Base-by-base conservation (phyloP, 139 green algal species). In the Zygnema cylindricum region DNA sequence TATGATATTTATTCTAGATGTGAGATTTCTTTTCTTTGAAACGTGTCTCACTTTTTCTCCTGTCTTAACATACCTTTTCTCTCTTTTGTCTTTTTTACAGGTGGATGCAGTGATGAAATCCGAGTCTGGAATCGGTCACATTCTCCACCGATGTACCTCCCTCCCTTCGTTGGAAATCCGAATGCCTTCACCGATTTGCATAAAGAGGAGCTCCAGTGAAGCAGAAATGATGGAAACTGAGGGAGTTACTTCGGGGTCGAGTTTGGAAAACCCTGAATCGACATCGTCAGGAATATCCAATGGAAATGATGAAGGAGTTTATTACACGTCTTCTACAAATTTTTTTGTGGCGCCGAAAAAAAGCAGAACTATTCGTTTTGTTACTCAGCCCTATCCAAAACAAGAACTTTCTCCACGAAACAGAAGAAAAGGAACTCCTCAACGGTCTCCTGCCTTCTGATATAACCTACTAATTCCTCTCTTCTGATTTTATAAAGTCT, bases 81-180 rank as follows among this genome's bases (percentile, higher is more conserved):
- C 38, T 40, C 43, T 89, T 83, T 33, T 94, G 3, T 75, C 77
- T 25, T 16, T 63, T 63, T 63, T 63, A 7, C 49, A 63, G 49
- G 49, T 63, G 16, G 49, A 63, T 63, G 49, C 49, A 7, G 49
- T 63, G 7, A 63, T 63, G 7, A 63, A 63, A 16, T 63, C 49
- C 7, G 49, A 63, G 16, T 63, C 7, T 16, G 49, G 49, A 25
- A 7, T 63, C 7, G 49, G 16, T 63, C 49, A 7, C 7, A 63
- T 63, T 16, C 16, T 63, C 7, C 49, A 63, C 16, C 49, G 49
- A 63, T 63, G 49, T 16, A 63, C 49, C 16, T 63, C 49, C 16
- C 49, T 63, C 36, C 36, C 71, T 25, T 41, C 36, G 42, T 79
- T 79, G 71, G 71, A 41, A 16, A 79, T 41, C 11, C 71, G 36